These are phyloP conservation scores for Candida piceae DNA, from an alignment of 805 yeast species.

Conservation along the genomic window DNA sequence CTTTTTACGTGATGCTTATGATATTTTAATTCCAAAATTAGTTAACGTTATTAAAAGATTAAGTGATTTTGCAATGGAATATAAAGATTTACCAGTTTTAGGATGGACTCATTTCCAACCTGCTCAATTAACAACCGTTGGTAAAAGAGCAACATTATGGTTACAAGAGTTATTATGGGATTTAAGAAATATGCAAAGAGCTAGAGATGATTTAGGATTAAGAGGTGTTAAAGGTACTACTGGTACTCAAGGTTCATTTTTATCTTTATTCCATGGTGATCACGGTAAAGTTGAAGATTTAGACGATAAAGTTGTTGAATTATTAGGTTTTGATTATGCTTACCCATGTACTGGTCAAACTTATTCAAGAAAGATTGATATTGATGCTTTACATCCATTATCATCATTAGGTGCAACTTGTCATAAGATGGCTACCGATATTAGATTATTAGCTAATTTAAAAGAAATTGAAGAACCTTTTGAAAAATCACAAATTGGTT, in stretches of 20 bases:
- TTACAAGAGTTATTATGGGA: slow-evolving; percentile 97
- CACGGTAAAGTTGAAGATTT: slow-evolving; percentile 93
- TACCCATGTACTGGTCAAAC: slow-evolving; percentile 99
- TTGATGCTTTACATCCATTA: slow-evolving; percentile 87
- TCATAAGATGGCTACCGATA: slow-evolving; percentile 96
- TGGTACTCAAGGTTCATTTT: slow-evolving; percentile 96
- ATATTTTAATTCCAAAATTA: slow-evolving; percentile 85
- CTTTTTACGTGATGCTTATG: slow-evolving; percentile 93
- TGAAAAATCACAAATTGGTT: slow-evolving; percentile 97
- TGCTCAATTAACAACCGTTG: slow-evolving; percentile 97
- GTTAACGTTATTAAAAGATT: slow-evolving; percentile 93
- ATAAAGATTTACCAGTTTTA: slow-evolving; percentile 93
- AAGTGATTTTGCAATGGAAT: slow-evolving; percentile 78
- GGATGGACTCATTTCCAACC: slow-evolving; percentile 99
- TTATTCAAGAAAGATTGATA: slow-evolving; percentile 96
- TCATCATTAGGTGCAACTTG: slow-evolving; percentile 94
- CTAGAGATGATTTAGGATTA: slow-evolving; percentile 92
- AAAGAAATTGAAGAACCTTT: slow-evolving; percentile 98
- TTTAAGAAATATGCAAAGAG: slow-evolving; percentile 90
- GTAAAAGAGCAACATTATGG: slow-evolving; percentile 98
- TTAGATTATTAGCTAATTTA: slow-evolving; percentile 90
- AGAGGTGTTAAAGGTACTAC: slow-evolving; percentile 99
- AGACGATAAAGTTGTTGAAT: slow-evolving; percentile 87
- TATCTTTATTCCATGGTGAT: slow-evolving; percentile 92
- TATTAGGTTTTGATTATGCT: slow-evolving; percentile 89